Evolutionary conservation across 441 rosid species (phyloP), one percentile per base, ranked within the genome.

Genomic region (Metrosideros polymorpha): DNA sequence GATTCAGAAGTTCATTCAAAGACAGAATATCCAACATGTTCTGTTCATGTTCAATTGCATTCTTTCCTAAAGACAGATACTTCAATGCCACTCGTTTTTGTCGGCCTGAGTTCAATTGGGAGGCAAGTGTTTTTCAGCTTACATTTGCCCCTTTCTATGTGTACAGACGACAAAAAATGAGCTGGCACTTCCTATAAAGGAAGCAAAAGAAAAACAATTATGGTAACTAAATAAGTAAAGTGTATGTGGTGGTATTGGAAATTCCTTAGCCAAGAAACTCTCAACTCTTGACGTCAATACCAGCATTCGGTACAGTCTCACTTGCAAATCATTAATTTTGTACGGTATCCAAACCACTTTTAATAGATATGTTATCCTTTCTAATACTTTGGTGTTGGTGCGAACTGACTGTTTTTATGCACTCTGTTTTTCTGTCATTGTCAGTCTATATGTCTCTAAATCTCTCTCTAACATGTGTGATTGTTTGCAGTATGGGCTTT

Each of bases 51-150:
- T 82, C 92, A 89, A 88, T 85, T 97, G 83, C 92, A 91, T 86
- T 57, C 71, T 87, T 97, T 96, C 90, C 53, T 94, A 61, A 90
- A 88, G 63, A 83, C 88, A 83, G 77, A 90, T 83, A 88, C 91
- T 55, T 91, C 91, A 42, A 32, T 82, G 61, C 96, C 88, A n/a
- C 97, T 94, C 86, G 89, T 96, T 84, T 97, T 96, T 86, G 50
- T 96, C 35, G 94, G 99, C 53, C 87, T 96, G 86, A 97, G 98
- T 91, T 95, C 99, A 85, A 51, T 92, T 89, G 99, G 98, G 88
- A 95, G 99, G 99, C 91, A 92, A 89, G 93, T 87, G 87, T 86
- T 32, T 87, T 66, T 39, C 54, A 53, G 54, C 84, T 84, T 86
- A 24, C 55, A 47, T 82, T 77, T 17, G 24, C 47, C 24, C 30